phyloP scores from a whole-genome alignment of 2,329 filamentous ascomycete species.

The Colletotrichum melonis region DNA sequence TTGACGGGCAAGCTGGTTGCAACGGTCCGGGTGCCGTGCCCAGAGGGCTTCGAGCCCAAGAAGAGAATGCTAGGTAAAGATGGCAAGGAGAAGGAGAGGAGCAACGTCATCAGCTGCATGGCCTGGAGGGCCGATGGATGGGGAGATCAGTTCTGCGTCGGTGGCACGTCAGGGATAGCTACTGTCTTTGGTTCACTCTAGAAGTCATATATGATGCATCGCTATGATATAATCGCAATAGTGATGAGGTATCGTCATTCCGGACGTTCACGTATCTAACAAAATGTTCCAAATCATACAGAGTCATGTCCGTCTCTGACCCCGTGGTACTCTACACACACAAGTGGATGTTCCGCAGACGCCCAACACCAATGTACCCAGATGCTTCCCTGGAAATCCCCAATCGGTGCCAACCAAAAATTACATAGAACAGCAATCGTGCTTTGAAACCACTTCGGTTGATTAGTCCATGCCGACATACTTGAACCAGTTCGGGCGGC shows the following conservation, averaged over 20 bases:
- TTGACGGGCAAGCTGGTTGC: slow-evolving; percentile 77
- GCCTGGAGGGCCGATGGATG: slow-evolving; percentile 72
- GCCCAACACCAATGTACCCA: slow-evolving; percentile 34
- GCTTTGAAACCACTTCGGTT: neutral
- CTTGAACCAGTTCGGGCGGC: slow-evolving; percentile 97
- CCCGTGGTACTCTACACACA: slow-evolving; percentile 32
- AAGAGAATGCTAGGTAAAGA: slow-evolving; percentile 68
- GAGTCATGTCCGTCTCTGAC: slow-evolving; percentile 34
- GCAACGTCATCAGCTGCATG: slow-evolving; percentile 71
- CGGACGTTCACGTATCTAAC: slow-evolving; percentile 7
- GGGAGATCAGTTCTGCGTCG: slow-evolving; percentile 73
- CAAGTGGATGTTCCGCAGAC: slow-evolving; percentile 32
- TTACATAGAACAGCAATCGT: slow-evolving; percentile 22
- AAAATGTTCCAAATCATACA: slow-evolving; percentile 33
- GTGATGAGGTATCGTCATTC: neutral
- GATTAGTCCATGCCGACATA: slow-evolving; percentile 82
- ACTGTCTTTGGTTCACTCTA: slow-evolving; percentile 66
- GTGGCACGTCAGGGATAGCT: slow-evolving; percentile 73
- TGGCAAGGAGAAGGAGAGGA: slow-evolving; percentile 69
- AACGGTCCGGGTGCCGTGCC: slow-evolving; percentile 68
- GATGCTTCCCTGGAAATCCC: slow-evolving; percentile 29
- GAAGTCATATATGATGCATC: neutral
- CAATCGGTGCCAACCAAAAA: slow-evolving; percentile 33
- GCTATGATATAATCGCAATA: neutral
- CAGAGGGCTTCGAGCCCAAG: slow-evolving; percentile 56